Conservation (phyloP, 495 filamentous ascomycete genomes). For the Recurvomyces mirabilis region DNA sequence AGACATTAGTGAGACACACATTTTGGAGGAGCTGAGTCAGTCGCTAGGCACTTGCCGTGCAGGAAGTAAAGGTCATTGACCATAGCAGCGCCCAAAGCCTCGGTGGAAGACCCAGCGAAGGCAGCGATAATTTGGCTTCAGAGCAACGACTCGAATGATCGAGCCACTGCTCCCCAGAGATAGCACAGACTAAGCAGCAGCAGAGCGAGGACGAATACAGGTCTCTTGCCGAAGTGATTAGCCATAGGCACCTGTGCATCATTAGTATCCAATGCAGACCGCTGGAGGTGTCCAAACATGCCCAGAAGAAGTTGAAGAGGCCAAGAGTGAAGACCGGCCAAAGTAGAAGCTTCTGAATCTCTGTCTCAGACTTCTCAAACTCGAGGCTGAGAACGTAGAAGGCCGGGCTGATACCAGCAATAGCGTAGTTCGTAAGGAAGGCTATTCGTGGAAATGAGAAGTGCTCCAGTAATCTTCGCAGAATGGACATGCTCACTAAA, state of each 20-base stretch:
- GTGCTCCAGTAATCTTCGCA: too few relatives aligned
- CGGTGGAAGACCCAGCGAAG: conserved; percentile 27
- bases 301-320: conserved; percentile 31
- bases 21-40: background rate
- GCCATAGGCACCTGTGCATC: too few relatives aligned
- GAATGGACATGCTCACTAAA: too few relatives aligned
- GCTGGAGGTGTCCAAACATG: too few relatives aligned
- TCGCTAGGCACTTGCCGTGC: conserved; percentile 11
- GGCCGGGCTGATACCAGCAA: conserved; percentile 28
- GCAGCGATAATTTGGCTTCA: conserved; percentile 29
- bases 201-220: conserved; percentile 26
- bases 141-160: conserved; percentile 23
- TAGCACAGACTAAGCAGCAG: conserved; percentile 24
- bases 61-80: conserved; percentile 29
- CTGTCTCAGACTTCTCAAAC: conserved; percentile 24
- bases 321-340: conserved; percentile 29
- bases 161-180: conserved; percentile 26
- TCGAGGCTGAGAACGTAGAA: conserved; percentile 26
- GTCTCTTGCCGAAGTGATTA: conserved; percentile 28
- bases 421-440: conserved; percentile 29
- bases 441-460: too few relatives aligned
- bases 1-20: background rate
- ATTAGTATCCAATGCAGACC: too few relatives aligned
- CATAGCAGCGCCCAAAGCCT: conserved; percentile 27
- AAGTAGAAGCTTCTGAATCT: conserved; percentile 23